Conservation (phyloP, 257 asterid species). For the Paulownia fortunei region DNA sequence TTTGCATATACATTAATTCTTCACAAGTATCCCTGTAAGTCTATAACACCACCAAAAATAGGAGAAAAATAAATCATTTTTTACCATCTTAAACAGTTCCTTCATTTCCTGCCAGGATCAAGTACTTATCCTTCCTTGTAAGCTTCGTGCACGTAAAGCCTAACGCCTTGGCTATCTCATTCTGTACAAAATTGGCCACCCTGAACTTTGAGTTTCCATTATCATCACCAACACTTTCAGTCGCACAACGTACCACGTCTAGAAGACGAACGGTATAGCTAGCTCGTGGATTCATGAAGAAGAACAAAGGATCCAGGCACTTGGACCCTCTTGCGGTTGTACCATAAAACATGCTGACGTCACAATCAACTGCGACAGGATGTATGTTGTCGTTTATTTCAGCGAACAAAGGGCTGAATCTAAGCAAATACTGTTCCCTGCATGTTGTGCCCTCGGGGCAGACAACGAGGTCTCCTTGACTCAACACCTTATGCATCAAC, state of each 20-base stretch:
- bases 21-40: no score
- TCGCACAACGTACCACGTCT: constrained; percentile 30
- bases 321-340: constrained; percentile 57
- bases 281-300: constrained; percentile 51
- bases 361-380: constrained; percentile 51
- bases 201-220: constrained; percentile 25
- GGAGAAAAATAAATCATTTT: no score
- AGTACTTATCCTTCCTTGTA: constrained; percentile 56
- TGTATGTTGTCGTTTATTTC: constrained; percentile 45
- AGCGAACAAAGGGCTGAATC: constrained; percentile 61
- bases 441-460: constrained; percentile 77
- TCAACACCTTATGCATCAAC: constrained; percentile 41
- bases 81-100: constrained; percentile 36
- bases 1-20: no score
- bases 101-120: constrained; percentile 52
- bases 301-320: constrained; percentile 50
- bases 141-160: constrained; percentile 55
- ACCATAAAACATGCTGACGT: constrained; percentile 58
- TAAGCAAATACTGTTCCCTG: constrained; percentile 60
- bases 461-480: constrained; percentile 49
- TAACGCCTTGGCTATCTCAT: constrained; percentile 44
- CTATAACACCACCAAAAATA: no score
- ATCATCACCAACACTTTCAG: not conserved
- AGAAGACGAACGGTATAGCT: constrained; percentile 36
- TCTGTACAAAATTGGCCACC: constrained; percentile 54